Base-by-base conservation (phyloP, 2,329 filamentous ascomycete genomes). In the Alternaria sp. region DNA sequence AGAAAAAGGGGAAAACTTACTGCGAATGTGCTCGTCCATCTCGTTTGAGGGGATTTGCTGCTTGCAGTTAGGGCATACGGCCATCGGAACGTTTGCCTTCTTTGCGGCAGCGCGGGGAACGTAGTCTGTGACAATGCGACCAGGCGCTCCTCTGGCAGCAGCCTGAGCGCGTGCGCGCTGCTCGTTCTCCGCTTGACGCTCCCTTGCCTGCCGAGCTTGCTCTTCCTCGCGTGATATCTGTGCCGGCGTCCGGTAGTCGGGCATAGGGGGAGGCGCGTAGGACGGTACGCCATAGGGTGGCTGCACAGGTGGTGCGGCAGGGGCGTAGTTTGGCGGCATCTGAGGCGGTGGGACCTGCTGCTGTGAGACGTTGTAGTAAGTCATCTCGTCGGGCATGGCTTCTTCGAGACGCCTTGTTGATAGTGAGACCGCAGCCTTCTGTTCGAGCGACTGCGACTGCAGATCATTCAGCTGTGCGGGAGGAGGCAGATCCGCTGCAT, bases 401-500 rank as follows among this genome's bases (percentile, higher is more conserved):
- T 99, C 95, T 79, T 99, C 95, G 65, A 99, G 93, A 59, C 94
- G 90, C 69, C 94, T 84, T 73, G 90, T 90, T 2, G 92, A 88
- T 65, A 97, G 89, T 38, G 93, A 96, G 74, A 95, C 91, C 79
- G 91, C 91, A 57, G 94, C 96, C 80, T 96, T 95, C 79, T 98
- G 93, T 75, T 99, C 95, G 18, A 99, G 86, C 8, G 94, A 97
- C 30, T 94, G 93, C 63, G 94, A 96, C 77, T 98, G 94, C 18
- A 99, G 85, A 72, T 99, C 95, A 65, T 92, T 91, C 42, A 97
- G 88, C 5, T 91, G 93, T 4, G 93, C 95, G 1, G 95, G 95
- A 1, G 94, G 91, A 32, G 94, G 94, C 11, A 99, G 88, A 65
- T 95, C 90, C 38, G 89, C 88, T 64, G 91, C 87, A 68, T 97